These are phyloP conservation scores for Candida ortonii DNA, from an alignment of 805 yeast species.

Conservation along the genomic window DNA sequence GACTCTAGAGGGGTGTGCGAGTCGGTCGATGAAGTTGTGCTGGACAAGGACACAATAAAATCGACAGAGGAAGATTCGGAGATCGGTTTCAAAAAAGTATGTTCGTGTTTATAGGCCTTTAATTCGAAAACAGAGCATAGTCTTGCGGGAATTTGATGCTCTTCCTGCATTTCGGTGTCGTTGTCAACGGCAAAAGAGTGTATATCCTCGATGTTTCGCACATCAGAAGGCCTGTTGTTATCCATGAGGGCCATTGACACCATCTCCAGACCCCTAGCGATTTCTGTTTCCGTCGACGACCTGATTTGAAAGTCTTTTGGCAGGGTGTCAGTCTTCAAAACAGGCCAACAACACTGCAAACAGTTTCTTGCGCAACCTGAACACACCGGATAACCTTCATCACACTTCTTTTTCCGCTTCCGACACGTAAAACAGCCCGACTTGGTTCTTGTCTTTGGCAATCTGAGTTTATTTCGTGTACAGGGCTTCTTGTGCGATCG, in stretches of 20 bases:
- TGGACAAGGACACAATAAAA: conserved; percentile 7
- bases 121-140: conserved; percentile 30
- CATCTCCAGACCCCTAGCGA: too few relatives aligned
- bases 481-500: background rate
- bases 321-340: conserved; percentile 20
- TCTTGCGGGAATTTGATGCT: conserved; percentile 25
- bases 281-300: conserved; percentile 16
- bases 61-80: conserved; percentile 14
- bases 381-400: conserved; percentile 33
- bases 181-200: background rate
- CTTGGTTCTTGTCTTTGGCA: conserved; percentile 27
- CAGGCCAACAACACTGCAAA: conserved; percentile 35
- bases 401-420: conserved; percentile 37
- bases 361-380: conserved; percentile 35
- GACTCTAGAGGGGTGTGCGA: background rate
- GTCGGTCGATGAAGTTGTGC: background rate
- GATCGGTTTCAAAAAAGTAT: conserved; percentile 9
- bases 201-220: background rate
- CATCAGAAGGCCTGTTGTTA: background rate
- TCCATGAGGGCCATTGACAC: too few relatives aligned
- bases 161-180: conserved; percentile 11
- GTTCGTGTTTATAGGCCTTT: conserved; percentile 20
- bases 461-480: conserved; percentile 4
- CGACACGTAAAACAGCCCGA: conserved; percentile 39
- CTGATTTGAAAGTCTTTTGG: conserved; percentile 28